These are phyloP conservation scores for Heterobasidion annosum DNA, from an alignment of 1,284 basidiomycete genomes.

Conservation along the genomic window DNA sequence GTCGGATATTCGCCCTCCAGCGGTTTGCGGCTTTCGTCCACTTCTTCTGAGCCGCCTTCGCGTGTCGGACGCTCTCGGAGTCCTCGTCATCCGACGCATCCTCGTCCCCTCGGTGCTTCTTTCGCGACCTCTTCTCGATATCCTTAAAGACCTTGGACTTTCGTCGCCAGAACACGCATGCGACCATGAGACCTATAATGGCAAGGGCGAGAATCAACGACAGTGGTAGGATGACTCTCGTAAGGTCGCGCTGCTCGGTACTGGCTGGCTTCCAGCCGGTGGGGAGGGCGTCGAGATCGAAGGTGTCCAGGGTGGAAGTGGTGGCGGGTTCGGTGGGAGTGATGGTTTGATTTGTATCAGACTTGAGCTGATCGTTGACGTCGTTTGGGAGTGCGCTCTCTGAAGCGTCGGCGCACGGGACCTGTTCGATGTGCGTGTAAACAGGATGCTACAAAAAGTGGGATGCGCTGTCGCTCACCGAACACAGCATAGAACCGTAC, in stretches of 20 bases:
- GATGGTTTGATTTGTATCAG: neutral
- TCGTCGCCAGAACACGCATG: constrained; percentile 50
- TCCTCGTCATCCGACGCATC: constrained; percentile 23
- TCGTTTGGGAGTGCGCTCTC: neutral
- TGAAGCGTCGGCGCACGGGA: neutral
- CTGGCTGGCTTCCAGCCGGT: constrained; percentile 37
- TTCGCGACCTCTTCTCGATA: constrained; percentile 28
- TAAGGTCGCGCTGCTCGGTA: constrained; percentile 11
- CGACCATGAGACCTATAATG: constrained; percentile 46
- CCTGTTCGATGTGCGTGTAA: neutral
- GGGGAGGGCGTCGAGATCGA: constrained; percentile 34
- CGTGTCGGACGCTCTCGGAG: constrained; percentile 29
- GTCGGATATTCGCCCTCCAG: constrained; percentile 53
- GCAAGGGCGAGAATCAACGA: constrained; percentile 50
- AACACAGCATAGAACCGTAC: constrained; percentile 52
- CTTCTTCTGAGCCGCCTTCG: constrained; percentile 40
- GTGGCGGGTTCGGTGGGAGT: neutral
- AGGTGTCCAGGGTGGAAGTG: neutral
- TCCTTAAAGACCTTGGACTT: constrained; percentile 16
- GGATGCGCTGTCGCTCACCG: constrained; percentile 15
- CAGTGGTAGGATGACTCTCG: constrained; percentile 45
- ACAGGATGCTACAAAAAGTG: neutral
- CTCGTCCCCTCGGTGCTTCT: constrained; percentile 15
- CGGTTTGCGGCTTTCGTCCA: constrained; percentile 54
- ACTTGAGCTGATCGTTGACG: neutral